Evolutionary conservation across 306 rosid genomes (phyloP), one percentile per base, ranked within the genome.

Genomic region (Carpinus fangiana): DNA sequence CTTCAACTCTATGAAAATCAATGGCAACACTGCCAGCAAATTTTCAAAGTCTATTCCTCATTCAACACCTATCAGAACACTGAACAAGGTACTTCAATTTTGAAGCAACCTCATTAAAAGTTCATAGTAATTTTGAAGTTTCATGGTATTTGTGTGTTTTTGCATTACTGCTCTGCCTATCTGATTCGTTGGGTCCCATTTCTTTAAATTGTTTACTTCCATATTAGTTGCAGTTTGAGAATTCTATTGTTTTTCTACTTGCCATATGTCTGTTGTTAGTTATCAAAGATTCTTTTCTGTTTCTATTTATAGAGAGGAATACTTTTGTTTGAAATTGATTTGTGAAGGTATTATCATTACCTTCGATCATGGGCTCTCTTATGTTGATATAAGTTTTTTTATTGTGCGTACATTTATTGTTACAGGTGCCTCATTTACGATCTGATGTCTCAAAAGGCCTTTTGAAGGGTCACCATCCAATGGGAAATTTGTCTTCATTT

Each of bases 381-480:
- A 18, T 0, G 26, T 66, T 66, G 48, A 41, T 67, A 41, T 68
- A 41, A 64, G 38, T 59, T 41, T 34, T 75, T 69, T 73, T 54
- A 78, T 69, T 8, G 8, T 75, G 46, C 78, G 71, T 50, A 67
- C 65, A 51, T 62, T 61, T 76, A 51, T 38, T 75, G 68, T 59
- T 80, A 76, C 90, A 90, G 96, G 84, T 73, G 67, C 83, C 87
- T 73, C 85, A 79, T 75, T 51, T 85, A 38, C 86, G 70, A 56
- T 84, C 88, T 80, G 88, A 89, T 79, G 84, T 79, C 76, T 71
- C 84, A 62, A 84, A 72, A 28, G 52, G 77, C 56, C 59, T 76
- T 80, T 80, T 87, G 76, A 90, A 82, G 79, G 77, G 85, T 23
- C 78, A 81, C 74, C 76, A 87, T 20, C 82, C 83, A 68, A 56